These are phyloP conservation scores for Peronospora farinosa DNA, from an alignment of 352 stramenopile genomes.

Conservation along the genomic window DNA sequence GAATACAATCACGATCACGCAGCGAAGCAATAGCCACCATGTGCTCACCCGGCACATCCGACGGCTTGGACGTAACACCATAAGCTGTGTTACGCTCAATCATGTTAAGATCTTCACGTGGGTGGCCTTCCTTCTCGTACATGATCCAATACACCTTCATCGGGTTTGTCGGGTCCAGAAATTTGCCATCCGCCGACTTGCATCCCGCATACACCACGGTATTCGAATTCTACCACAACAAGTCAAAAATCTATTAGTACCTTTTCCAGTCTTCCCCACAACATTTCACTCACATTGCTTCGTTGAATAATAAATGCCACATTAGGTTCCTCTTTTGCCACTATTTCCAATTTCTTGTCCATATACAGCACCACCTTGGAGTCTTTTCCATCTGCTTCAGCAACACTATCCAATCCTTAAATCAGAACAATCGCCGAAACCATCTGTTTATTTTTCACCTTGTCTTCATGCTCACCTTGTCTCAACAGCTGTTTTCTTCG, in stretches of 20 bases:
- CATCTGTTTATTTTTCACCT: not conserved
- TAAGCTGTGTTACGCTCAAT: slow-evolving; percentile 83
- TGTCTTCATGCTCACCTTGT: slow-evolving; percentile 5
- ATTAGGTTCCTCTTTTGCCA: slow-evolving; percentile 65
- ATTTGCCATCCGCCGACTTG: slow-evolving; percentile 35
- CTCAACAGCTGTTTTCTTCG: slow-evolving; percentile 18
- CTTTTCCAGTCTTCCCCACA: not conserved
- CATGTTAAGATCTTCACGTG: slow-evolving; percentile 77
- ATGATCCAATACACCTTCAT: slow-evolving; percentile 84
- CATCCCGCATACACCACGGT: slow-evolving; percentile 72
- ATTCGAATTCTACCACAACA: slow-evolving; percentile 60
- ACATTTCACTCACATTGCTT: slow-evolving; percentile 50
- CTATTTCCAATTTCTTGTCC: slow-evolving; percentile 59
- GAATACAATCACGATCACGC: slow-evolving; percentile 56
- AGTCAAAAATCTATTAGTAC: slow-evolving; percentile 1
- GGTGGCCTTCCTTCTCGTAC: slow-evolving; percentile 69
- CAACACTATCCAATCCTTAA: not conserved
- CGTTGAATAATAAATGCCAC: slow-evolving; percentile 84
- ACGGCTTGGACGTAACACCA: slow-evolving; percentile 43
- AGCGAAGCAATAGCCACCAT: slow-evolving; percentile 51
- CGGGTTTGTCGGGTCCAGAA: slow-evolving; percentile 52
- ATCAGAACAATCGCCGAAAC: too few relatives aligned
- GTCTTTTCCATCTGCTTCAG: slow-evolving; percentile 7
- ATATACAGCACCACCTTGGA: slow-evolving; percentile 39
- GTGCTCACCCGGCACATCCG: slow-evolving; percentile 37